These are phyloP conservation scores for Bjerkandera adusta DNA, from an alignment of 1,284 basidiomycete genomes.

Conservation along the genomic window DNA sequence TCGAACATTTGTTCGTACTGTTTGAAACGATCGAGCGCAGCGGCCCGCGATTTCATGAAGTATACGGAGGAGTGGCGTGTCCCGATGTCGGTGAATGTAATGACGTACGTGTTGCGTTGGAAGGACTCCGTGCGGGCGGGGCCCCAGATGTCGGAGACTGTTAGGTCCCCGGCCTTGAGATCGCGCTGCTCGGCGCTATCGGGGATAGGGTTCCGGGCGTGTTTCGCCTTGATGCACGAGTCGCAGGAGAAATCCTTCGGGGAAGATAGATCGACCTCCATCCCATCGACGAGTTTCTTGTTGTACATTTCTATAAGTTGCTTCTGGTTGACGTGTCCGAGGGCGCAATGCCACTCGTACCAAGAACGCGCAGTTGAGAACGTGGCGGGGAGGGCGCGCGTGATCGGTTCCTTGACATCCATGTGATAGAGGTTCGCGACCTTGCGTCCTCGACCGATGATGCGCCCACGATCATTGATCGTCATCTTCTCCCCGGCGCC, in stretches of 20 bases:
- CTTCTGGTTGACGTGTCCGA: constrained; percentile 30
- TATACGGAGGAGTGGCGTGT: constrained; percentile 18
- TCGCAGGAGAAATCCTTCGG: constrained; percentile 21
- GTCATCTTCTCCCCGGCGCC: constrained; percentile 10
- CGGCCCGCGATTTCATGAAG: constrained; percentile 23
- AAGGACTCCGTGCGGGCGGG: constrained; percentile 27
- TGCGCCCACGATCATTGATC: constrained; percentile 6
- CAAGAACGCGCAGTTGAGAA: constrained; percentile 15
- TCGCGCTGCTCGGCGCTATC: constrained; percentile 22
- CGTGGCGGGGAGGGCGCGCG: constrained; percentile 1
- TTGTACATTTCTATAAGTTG: constrained; percentile 7
- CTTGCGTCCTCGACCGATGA: constrained; percentile 4
- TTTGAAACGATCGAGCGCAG: constrained; percentile 22
- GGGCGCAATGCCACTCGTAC: constrained; percentile 33
- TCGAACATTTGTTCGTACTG: constrained; percentile 21
- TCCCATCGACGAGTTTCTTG: constrained; percentile 25
- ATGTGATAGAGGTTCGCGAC: constrained; percentile 16
- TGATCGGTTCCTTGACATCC: not conserved
- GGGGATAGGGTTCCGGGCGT: constrained; percentile 23
- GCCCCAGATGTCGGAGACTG: constrained; percentile 40
- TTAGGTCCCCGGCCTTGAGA: constrained; percentile 29
- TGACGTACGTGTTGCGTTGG: constrained; percentile 24
- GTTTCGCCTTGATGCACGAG: constrained; percentile 32
- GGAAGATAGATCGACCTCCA: constrained; percentile 22
- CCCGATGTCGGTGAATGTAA: constrained; percentile 27